Evolutionary conservation across 192 early-diverging fungal genomes (phyloP), one percentile per base, ranked within the genome.

Genomic region (Podochytrium sp.): DNA sequence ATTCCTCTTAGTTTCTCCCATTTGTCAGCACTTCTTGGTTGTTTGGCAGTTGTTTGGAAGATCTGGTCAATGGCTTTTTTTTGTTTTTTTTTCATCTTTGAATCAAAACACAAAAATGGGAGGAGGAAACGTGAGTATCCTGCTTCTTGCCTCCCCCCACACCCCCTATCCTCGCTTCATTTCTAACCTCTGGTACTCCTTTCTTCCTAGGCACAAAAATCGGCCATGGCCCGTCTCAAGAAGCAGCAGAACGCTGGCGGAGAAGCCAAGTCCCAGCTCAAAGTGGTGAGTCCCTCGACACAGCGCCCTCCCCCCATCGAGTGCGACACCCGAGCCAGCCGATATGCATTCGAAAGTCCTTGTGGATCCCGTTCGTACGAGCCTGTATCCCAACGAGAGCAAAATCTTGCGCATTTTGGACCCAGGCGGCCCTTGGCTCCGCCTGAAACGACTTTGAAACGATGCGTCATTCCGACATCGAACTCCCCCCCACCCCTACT

Each of bases 201-300:
- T 18, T 60, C 20, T 58, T 20, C 1, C 50, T 42, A 80, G 79
- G 79, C 60, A 32, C 79, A 80, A 76, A 81, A 81, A 42, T 49
- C 73, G 30, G 72, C 75, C 6, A 81, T 81, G 80, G 38, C 49
- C 6, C 70, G 81, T 12, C 75, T 56, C 18, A 30, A 62, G 32
- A 59, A 65, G 42, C 63, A 60, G 2, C 67, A 79, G 42, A 70
- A 55, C n/a, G 65, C 49, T 2, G 74, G 74, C 2, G 78, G 61
- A n/a, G 65, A 66, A 16, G 76, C 78, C 5, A 83, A 83, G 59
- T 73, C 68, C 20, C 81, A 83, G 58, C 76, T 80, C 43, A 83
- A 83, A 74, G 61, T 71, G 68, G 81, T 80, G 16, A 32, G 75
- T 74, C 4, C n/a, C n/a, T n/a, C n/a, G n/a, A n/a, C n/a, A n/a